phyloP scores from a whole-genome alignment of 805 yeast genomes.

The Yarrowia sp. region DNA sequence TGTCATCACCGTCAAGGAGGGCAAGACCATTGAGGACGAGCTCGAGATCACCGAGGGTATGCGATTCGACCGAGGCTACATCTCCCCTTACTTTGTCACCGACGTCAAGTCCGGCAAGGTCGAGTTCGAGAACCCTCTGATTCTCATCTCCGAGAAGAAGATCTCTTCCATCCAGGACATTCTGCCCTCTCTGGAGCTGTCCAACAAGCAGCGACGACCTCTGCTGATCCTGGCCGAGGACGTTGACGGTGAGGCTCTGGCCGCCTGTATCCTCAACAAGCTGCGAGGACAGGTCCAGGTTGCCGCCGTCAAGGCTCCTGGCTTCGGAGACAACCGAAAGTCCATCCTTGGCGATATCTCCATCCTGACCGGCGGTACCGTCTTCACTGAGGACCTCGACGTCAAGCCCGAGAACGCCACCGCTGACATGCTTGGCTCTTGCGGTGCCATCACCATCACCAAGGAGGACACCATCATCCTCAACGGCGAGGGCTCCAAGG shows the following conservation, averaged over 20 bases:
- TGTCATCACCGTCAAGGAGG: constrained; percentile 96
- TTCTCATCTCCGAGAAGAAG: constrained; percentile 91
- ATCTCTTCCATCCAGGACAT: constrained; percentile 88
- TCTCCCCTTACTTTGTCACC: constrained; percentile 95
- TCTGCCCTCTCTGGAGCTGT: constrained; percentile 88
- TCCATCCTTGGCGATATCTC: constrained; percentile 96
- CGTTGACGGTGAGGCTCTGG: constrained; percentile 97
- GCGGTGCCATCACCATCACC: constrained; percentile 90
- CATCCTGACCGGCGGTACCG: constrained; percentile 90
- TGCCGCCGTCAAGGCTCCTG: constrained; percentile 97
- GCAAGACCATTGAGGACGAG: constrained; percentile 95
- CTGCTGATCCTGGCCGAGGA: constrained; percentile 93
- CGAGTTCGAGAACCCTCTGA: constrained; percentile 91
- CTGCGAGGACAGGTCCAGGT: constrained; percentile 98
- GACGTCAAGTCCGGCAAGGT: constrained; percentile 91
- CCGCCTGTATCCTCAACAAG: constrained; percentile 96
- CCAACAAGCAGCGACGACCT: constrained; percentile 93
- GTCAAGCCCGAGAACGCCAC: constrained; percentile 95
- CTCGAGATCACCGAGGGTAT: constrained; percentile 97
- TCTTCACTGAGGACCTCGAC: constrained; percentile 87
- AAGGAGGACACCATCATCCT: constrained; percentile 94
- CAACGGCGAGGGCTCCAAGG: constrained; percentile 90
- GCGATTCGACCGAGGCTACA: constrained; percentile 97
- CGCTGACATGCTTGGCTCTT: constrained; percentile 84
- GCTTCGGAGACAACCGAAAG: constrained; percentile 98